These are phyloP conservation scores for Citrus mangshanensis DNA, from an alignment of 345 rosid species.

Conservation along the genomic window DNA sequence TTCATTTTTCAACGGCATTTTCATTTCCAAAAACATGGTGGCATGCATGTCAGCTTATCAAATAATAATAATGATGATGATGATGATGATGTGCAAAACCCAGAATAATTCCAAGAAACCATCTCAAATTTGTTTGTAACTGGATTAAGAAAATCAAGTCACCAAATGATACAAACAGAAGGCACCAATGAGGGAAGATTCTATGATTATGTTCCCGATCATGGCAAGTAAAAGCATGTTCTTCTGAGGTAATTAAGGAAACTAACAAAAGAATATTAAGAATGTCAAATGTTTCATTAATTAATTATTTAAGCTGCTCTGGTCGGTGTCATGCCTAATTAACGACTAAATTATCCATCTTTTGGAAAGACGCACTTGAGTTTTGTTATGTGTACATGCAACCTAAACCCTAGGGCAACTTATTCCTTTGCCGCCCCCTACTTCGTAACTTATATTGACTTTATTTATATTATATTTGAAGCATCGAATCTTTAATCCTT, in stretches of 20 bases:
- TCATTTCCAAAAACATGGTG: not conserved
- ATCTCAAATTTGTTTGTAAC: not conserved
- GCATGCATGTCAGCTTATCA: not conserved
- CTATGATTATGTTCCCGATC: not conserved
- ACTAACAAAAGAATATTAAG: too few species aligned
- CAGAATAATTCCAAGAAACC: not conserved
- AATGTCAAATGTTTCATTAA: constrained; percentile 5
- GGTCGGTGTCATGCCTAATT: not conserved
- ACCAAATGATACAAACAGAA: not conserved
- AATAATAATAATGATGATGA: not conserved
- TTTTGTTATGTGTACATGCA: not conserved
- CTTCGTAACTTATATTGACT: not conserved
- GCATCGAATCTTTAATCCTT: not conserved
- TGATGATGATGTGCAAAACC: not conserved
- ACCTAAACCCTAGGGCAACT: constrained; percentile 7
- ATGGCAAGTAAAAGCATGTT: not conserved
- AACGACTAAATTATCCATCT: not conserved
- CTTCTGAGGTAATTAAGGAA: too few species aligned
- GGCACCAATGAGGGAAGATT: not conserved
- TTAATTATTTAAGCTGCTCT: not conserved
- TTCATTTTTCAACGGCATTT: not conserved
- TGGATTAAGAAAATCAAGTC: not conserved
- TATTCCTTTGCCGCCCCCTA: not conserved
- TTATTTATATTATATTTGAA: constrained; percentile 1
- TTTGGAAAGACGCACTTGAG: not conserved